Base-by-base conservation (phyloP, 2,329 filamentous ascomycete species). In the Geosmithia putterillii region DNA sequence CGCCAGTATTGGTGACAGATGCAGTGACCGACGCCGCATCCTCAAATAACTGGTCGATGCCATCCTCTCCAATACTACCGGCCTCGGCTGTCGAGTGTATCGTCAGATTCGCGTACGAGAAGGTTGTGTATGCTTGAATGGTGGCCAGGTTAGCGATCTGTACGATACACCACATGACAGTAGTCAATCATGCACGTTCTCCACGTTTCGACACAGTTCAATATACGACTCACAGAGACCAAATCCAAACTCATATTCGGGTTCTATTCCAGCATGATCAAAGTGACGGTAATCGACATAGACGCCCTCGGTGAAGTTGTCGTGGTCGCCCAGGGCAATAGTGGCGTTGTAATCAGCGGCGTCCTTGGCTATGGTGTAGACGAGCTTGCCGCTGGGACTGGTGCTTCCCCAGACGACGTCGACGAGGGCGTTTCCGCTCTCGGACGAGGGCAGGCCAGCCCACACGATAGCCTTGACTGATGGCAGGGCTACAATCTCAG, bases 211-310 rank as follows among this genome's bases (percentile, higher is more conserved):
- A 32, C 10, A 12, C 6, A 32, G 10, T 3, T 32, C 28, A 9
- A 7, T 9, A 32, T 7, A 3, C 10, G 15, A 49, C 51, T 52
- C 44, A 39, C 79, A 83, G 2, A 90, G 64, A 1, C 85, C 85
- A 51, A 86, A 79, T 8, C 85, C 85, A 55, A 90, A 90, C 40
- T 81, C 73, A 57, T 86, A 89, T 2, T 80, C 67, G 0, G 79
- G 74, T 1, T 68, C 64, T 3, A 78, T 70, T 22, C 76, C 67
- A 5, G 71, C 67, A 48, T 73, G 77, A 53, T 90, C 84, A 55
- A 86, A 89, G 60, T 79, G 84, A 12, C 82, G 70, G 59, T 90
- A 90, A 3, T 85, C 85, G 40, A 88, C 70, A 56, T 83, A 87
- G 34, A 88, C 66, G 43, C 84, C 83, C 57, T 88, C 84, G 38